Evolutionary conservation across 2,329 filamentous ascomycete species (phyloP), one percentile per base, ranked within the genome.

Genomic region (Penicillium griseofulvum): DNA sequence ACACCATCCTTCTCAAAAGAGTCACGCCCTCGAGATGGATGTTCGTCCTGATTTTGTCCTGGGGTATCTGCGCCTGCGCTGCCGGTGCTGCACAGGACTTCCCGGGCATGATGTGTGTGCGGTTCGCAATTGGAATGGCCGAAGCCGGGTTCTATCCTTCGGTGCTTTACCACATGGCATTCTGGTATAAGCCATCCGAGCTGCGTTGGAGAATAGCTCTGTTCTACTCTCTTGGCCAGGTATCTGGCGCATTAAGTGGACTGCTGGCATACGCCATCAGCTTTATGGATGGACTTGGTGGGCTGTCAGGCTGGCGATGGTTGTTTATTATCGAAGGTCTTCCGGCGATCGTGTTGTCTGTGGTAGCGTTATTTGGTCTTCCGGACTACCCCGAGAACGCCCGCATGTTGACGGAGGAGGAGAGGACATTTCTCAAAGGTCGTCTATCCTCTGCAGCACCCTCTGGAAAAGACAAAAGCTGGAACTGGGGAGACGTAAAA

Each of bases 291-390:
- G 67, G 68, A 1, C 49, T 63, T 1, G 67, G 66, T 1, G 65
- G 68, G 0, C 59, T 74, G 11, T 58, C 70, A 2, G 73, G 73
- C 1, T 76, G 73, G 73, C 59, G 72, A 44, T 74, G 71, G 71
- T 55, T 74, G 8, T 74, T 74, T 49, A 60, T 74, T n/a, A 54
- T 73, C n/a, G 71, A 74, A 61, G 72, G 71, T 0, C 56, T 74
- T 12, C 70, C 71, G 0, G 69, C 70, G 5, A 69, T 73, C 19
- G 36, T 69, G 8, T 57, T 71, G 17, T 62, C 69, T 1, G 60
- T 68, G 33, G 56, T 71, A 14, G 67, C 69, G 0, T 47, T 71
- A 1, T 68, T 66, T 17, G 58, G 66, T 47, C 56, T 74, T 9
- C 71, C 71, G 6, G 69, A 72, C 43, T 73, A 71, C 44, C 69